Base-by-base conservation (phyloP, 371 early-diverging fungal species). In the Rhizopus sp. region DNA sequence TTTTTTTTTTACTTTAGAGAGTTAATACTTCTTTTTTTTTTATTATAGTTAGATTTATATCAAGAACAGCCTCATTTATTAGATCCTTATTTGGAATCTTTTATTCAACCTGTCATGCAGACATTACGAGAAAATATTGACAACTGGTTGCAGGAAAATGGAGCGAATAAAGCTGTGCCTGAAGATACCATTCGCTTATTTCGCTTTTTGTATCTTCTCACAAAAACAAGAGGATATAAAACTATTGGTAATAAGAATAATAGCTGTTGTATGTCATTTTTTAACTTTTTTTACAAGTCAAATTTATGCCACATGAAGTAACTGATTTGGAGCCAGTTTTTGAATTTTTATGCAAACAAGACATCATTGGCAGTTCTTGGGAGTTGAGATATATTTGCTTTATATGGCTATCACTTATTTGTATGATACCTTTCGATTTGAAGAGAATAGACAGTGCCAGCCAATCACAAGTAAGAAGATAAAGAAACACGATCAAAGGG, bases 351-450 rank as follows among this genome's bases (percentile, higher is more conserved):
- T 66, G 58, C 34, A 50, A 34, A 8, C 63, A 72, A 50, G 59
- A 81, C 40, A 51, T 73, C 31, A 34, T 55, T 7, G 53, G 54
- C 17, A 32, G 47, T 1, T 40, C 71, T 10, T 94, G 95, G 96
- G 88, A 89, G 57, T 78, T 78, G 2, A 81, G 93, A 10, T 94
- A 91, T 61, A 73, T 93, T 10, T 73, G 88, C 32, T 72, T 93
- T 37, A 73, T 93, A 23, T 94, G 94, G 94, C 65, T 94, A n/a
- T 92, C 93, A 0, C 78, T 96, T 39, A 82, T 96, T 59, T 84
- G 87, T 52, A 93, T 93, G 93, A 87, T 94, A 30, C 98, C 98
- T 3, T 97, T 97, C 67, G 95, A 96, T 71, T 78, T 97, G 13
- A 81, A 78, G 56, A 86, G 75, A 15, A 82, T 97, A 16, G 96